Evolutionary conservation across 805 yeast genomes (phyloP).

Genomic region (Ogataea siamensis): DNA sequence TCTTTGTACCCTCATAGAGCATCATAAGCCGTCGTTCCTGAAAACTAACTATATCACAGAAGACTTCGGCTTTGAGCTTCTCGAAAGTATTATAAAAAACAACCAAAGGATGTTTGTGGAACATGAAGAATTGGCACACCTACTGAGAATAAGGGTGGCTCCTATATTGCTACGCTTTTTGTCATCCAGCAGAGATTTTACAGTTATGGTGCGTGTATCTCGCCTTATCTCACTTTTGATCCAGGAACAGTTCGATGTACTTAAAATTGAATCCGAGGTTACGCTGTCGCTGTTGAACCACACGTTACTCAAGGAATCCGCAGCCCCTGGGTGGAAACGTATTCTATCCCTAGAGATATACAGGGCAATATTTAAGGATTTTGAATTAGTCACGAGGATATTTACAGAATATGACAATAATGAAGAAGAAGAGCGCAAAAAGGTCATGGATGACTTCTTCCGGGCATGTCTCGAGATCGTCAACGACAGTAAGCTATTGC

Average conservation of each 20-base stretch:
- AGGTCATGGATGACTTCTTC: slow-evolving; percentile 57
- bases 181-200: slow-evolving; percentile 56
- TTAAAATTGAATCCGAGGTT: slow-evolving; percentile 80
- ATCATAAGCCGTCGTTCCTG: slow-evolving; percentile 53
- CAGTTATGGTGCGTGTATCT: slow-evolving; percentile 71
- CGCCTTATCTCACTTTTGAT: slow-evolving; percentile 66
- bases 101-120: slow-evolving; percentile 53
- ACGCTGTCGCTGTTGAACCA: slow-evolving; percentile 74
- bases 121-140: slow-evolving; percentile 63
- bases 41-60: slow-evolving; percentile 53
- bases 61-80: slow-evolving; percentile 72
- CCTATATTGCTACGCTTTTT: slow-evolving; percentile 74
- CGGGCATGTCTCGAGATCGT: slow-evolving; percentile 39
- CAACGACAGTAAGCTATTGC: slow-evolving; percentile 30
- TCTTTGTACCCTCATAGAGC: slow-evolving; percentile 65
- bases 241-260: slow-evolving; percentile 54
- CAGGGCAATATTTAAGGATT: slow-evolving; percentile 57
- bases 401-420: slow-evolving; percentile 61
- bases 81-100: slow-evolving; percentile 74
- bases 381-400: slow-evolving; percentile 47
- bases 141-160: slow-evolving; percentile 65
- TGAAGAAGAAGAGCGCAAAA: slow-evolving; percentile 49
- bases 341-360: slow-evolving; percentile 72
- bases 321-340: slow-evolving; percentile 68
- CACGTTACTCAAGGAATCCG: slow-evolving; percentile 56